phyloP scores from a whole-genome alignment of 106 monocot species.

The Cymbidium sinense region DNA sequence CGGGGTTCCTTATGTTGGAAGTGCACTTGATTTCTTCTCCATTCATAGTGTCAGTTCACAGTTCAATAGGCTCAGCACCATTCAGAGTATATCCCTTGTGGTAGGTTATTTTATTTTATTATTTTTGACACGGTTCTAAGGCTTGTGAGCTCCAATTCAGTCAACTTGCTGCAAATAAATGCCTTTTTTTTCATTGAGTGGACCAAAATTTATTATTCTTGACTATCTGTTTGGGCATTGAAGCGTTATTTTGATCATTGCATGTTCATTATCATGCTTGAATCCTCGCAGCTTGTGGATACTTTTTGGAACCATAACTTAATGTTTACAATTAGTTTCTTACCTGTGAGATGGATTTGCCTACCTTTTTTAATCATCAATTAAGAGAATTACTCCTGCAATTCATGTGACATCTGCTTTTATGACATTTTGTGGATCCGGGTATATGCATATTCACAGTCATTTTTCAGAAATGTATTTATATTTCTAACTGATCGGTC shows the following conservation, averaged over 20 bases:
- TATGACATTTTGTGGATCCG: neutral
- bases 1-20: conserved; percentile 70
- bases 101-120: conserved; percentile 31
- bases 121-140: neutral
- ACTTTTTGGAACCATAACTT: neutral
- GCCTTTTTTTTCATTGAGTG: no score
- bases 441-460: neutral
- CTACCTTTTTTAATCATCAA: neutral
- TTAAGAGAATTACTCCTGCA: neutral
- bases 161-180: no score
- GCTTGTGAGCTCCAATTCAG: neutral
- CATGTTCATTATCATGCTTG: neutral
- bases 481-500: no score
- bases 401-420: neutral
- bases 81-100: conserved; percentile 72
- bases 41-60: conserved; percentile 58
- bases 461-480: neutral
- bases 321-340: neutral
- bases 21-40: conserved; percentile 78
- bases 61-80: conserved; percentile 44
- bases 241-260: neutral
- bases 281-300: no score
- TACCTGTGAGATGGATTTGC: neutral
- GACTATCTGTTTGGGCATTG: neutral
- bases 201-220: neutral